Percentiles rank a stretch among this genome's conserved stretches.
These are phyloP conservation scores for Pyricularia pennisetigena DNA, from an alignment of 2,329 filamentous ascomycete genomes.

Conservation along the genomic window DNA sequence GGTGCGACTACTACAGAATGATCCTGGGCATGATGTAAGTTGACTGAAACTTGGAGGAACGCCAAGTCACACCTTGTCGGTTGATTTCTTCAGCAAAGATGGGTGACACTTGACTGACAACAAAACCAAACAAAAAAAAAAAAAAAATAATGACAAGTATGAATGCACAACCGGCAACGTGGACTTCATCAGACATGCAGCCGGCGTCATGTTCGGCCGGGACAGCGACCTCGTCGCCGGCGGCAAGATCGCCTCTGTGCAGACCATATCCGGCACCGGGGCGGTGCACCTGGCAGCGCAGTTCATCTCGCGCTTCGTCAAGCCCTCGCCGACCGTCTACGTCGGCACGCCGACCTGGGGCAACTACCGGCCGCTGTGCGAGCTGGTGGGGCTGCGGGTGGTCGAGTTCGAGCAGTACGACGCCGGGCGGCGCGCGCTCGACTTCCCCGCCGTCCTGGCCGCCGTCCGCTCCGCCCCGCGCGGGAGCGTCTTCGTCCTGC, in stretches of 20 bases:
- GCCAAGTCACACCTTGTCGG: neutral
- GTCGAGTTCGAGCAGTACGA: conserved; percentile 21
- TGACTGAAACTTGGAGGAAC: neutral
- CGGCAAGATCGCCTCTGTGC: conserved; percentile 20
- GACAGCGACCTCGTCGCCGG: conserved; percentile 6
- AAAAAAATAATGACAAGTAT: no score
- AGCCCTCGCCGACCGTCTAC: conserved; percentile 17
- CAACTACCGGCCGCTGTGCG: conserved; percentile 22
- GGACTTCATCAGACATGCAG: conserved; percentile 19
- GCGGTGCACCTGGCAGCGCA: conserved; percentile 24
- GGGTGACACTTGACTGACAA: neutral
- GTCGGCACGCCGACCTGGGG: conserved; percentile 22
- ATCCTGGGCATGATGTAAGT: neutral
- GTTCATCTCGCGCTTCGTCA: conserved; percentile 16
- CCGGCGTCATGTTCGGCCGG: conserved; percentile 19
- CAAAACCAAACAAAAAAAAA: neutral
- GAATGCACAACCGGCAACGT: conserved; percentile 22
- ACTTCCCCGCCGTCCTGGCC: conserved; percentile 16
- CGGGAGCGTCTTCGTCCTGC: conserved; percentile 23
- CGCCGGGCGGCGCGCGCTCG: conserved; percentile 12
- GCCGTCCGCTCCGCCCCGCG: conserved; percentile 15
- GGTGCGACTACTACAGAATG: neutral
- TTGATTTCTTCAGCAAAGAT: neutral
- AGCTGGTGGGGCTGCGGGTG: conserved; percentile 17
- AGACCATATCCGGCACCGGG: conserved; percentile 27